Evolutionary conservation across 1,284 basidiomycete genomes (phyloP).

Genomic region (Cystobasidiaceae sp.): DNA sequence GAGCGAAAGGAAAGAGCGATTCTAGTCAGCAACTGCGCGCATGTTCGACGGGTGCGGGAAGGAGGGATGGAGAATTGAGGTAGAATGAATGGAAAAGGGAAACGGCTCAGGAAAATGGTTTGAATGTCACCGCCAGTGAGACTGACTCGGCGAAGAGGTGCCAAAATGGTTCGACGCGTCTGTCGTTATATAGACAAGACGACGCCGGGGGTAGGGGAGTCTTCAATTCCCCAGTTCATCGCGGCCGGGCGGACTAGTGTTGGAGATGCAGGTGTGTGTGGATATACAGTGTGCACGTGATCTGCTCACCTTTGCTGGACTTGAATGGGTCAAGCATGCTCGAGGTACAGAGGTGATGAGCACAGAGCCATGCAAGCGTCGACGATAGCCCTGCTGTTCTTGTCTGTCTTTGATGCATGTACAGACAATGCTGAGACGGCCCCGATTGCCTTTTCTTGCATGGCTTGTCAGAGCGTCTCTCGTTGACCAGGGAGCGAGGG

Average conservation of each 20-base stretch:
- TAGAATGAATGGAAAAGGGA: not conserved
- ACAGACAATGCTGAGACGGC: too few species aligned
- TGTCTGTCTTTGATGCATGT: too few species aligned
- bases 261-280: not conserved
- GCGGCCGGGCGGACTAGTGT: constrained; percentile 13
- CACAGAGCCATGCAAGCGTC: too few species aligned
- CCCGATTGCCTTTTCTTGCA: too few species aligned
- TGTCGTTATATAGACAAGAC: not conserved
- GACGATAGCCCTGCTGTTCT: too few species aligned
- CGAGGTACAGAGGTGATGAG: too few species aligned
- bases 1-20: not conserved
- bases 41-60: not conserved
- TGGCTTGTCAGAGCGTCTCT: too few species aligned
- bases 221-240: constrained; percentile 32
- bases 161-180: constrained; percentile 17
- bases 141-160: constrained; percentile 31
- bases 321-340: too few species aligned
- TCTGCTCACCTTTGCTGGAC: too few species aligned
- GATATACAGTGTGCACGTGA: too few species aligned
- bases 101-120: constrained; percentile 30
- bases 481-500: too few species aligned
- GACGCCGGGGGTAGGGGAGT: constrained; percentile 9
- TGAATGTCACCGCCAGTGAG: constrained; percentile 21
- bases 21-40: not conserved
- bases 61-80: not conserved